Evolutionary conservation across 2,329 filamentous ascomycete genomes (phyloP).

Genomic region (Metarhizium album): DNA sequence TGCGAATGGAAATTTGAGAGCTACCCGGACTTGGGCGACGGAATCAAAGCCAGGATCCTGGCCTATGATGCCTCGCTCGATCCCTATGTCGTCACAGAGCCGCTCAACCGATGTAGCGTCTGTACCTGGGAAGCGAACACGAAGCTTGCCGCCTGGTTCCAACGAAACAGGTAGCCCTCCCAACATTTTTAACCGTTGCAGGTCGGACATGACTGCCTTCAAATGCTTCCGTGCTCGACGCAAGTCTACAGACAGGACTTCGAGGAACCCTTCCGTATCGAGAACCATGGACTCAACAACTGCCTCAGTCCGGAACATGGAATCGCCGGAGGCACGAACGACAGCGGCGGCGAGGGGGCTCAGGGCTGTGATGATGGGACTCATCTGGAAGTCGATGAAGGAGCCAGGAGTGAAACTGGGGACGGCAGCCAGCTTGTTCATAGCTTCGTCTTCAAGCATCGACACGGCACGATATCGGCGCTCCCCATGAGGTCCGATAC

Average conservation of each 20-base stretch:
- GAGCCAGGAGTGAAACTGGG: slow-evolving; percentile 56
- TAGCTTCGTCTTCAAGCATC: slow-evolving; percentile 60
- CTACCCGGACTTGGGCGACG: slow-evolving; percentile 58
- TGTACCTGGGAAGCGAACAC: slow-evolving; percentile 84
- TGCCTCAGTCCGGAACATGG: slow-evolving; percentile 29
- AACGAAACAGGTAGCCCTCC: slow-evolving; percentile 78
- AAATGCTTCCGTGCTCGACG: slow-evolving; percentile 77
- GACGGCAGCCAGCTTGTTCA: slow-evolving; percentile 52
- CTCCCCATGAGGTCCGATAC: slow-evolving; percentile 60
- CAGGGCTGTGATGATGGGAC: slow-evolving; percentile 82
- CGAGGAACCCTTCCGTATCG: slow-evolving; percentile 73
- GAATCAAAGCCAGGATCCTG: slow-evolving; percentile 67
- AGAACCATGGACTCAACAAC: slow-evolving; percentile 47
- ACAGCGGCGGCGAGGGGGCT: slow-evolving; percentile 54
- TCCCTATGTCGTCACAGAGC: slow-evolving; percentile 78
- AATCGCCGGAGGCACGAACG: slow-evolving; percentile 32
- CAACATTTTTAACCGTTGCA: slow-evolving; percentile 63
- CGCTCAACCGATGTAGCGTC: slow-evolving; percentile 72
- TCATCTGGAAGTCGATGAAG: slow-evolving; percentile 79
- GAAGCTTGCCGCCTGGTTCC: slow-evolving; percentile 54
- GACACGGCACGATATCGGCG: slow-evolving; percentile 73
- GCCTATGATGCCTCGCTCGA: slow-evolving; percentile 65
- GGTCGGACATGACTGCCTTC: slow-evolving; percentile 65
- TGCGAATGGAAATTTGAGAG: slow-evolving; percentile 78
- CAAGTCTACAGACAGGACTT: slow-evolving; percentile 80